Percentiles rank a stretch among this genome's conserved stretches.
Evolutionary conservation across 179 eudicot genomes (phyloP).

Genomic region (Beta corolliflora): DNA sequence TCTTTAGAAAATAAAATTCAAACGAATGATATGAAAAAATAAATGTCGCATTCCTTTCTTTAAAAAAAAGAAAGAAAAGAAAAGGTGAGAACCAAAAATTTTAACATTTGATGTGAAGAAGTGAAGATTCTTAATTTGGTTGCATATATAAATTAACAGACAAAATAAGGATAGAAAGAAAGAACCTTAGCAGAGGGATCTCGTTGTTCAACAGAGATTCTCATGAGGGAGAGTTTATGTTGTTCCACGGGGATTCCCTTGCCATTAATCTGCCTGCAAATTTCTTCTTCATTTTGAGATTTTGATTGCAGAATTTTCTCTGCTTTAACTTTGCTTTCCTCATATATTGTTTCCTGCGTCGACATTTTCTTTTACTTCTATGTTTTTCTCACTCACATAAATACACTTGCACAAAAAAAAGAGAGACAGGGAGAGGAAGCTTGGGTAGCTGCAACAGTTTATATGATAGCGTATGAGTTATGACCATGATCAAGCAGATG

Average conservation of each 20-base stretch:
- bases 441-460: too few species aligned
- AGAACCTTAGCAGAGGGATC: conserved; percentile 72
- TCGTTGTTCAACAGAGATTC: conserved; percentile 46
- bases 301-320: background rate
- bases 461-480: too few species aligned
- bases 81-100: too few species aligned
- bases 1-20: too few species aligned
- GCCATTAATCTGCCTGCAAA: background rate
- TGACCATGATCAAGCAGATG: too few species aligned
- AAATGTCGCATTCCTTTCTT: too few species aligned
- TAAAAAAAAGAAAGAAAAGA: too few species aligned
- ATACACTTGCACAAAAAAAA: background rate
- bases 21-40: too few species aligned
- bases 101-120: too few species aligned
- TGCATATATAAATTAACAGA: too few species aligned
- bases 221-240: conserved; percentile 48
- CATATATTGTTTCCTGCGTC: background rate
- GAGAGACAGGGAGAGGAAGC: background rate
- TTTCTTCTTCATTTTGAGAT: background rate
- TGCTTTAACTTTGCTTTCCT: background rate
- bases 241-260: conserved; percentile 34
- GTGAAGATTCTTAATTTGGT: too few species aligned
- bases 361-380: background rate
- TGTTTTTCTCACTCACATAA: background rate
- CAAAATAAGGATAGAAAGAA: conserved; percentile 2